A percentile compares a stretch with the other conserved stretches of the same genome.
phyloP scores from a whole-genome alignment of 208 protist genomes.

The Leishmania tropica region DNA sequence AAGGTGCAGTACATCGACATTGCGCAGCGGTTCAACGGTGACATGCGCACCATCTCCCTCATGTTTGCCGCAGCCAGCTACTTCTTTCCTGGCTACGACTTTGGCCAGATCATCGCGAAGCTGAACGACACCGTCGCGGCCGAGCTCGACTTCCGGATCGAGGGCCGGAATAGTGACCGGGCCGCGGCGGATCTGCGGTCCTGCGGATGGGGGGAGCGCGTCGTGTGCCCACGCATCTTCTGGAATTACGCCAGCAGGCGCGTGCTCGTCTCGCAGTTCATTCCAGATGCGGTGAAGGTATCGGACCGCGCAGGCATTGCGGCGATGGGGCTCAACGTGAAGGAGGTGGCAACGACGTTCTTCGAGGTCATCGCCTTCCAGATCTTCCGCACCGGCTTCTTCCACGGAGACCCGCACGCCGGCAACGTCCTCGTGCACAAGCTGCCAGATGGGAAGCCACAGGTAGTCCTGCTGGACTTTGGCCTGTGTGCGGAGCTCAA shows the following conservation, averaged over 20 bases:
- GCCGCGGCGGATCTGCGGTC: constrained; percentile 69
- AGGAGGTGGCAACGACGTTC: constrained; percentile 65
- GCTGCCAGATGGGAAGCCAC: constrained; percentile 52
- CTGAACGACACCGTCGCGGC: constrained; percentile 86
- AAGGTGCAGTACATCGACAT: constrained; percentile 95
- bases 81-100: constrained; percentile 88
- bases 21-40: constrained; percentile 79
- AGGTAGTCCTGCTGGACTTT: constrained; percentile 95
- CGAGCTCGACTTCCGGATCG: constrained; percentile 95
- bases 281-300: constrained; percentile 76
- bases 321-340: constrained; percentile 54
- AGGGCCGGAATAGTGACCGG: constrained; percentile 91
- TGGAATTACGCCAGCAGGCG: constrained; percentile 65
- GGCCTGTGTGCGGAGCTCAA: constrained; percentile 93
- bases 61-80: constrained; percentile 71
- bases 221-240: constrained; percentile 71
- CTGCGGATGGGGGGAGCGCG: constrained; percentile 69
- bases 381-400: constrained; percentile 94
- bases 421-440: constrained; percentile 93
- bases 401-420: constrained; percentile 95
- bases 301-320: constrained; percentile 69
- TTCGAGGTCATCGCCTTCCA: constrained; percentile 92
- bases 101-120: constrained; percentile 85
- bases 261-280: constrained; percentile 76
- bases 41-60: constrained; percentile 88